Conservation (phyloP, 371 early-diverging fungal species). For the Entomophthora muscae region DNA sequence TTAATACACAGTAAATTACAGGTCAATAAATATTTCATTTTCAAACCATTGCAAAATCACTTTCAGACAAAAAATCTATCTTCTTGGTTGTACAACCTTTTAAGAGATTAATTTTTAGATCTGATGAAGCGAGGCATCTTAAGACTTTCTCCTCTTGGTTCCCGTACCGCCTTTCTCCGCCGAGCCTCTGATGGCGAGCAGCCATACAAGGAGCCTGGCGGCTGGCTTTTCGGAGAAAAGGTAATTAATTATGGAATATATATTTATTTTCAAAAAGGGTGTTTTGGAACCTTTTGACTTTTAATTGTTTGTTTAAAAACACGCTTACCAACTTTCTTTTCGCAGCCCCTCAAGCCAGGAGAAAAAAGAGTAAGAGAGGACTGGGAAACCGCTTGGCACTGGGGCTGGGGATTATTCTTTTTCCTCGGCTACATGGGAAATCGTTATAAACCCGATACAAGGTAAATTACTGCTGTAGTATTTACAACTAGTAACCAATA, state of each 20-base stretch:
- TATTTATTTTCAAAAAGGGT: neutral
- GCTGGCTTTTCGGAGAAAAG: slow-evolving; percentile 47
- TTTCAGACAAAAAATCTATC: too few relatives aligned
- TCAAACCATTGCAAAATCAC: too few relatives aligned
- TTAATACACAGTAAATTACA: too few relatives aligned
- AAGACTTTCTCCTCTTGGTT: too few relatives aligned
- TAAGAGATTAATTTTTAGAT: too few relatives aligned
- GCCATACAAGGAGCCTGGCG: slow-evolving; percentile 38
- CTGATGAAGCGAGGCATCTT: too few relatives aligned
- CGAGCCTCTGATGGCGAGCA: too few relatives aligned
- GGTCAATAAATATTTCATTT: too few relatives aligned
- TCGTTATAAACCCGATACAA: slow-evolving; percentile 50
- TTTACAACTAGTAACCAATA: neutral
- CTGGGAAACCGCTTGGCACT: slow-evolving; percentile 39
- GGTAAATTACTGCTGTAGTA: slow-evolving; percentile 16
- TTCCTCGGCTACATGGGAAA: slow-evolving; percentile 24
- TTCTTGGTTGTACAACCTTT: too few relatives aligned
- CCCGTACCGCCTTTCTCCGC: too few relatives aligned
- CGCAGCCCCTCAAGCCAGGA: slow-evolving; percentile 21
- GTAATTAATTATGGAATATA: slow-evolving; percentile 16
- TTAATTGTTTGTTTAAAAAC: neutral
- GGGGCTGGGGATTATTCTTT: slow-evolving; percentile 40
- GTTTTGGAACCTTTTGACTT: neutral
- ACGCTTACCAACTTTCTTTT: too few relatives aligned
- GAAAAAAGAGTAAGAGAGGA: slow-evolving; percentile 45